These are phyloP conservation scores for Alopecurus myosuroides DNA, from an alignment of 176 grass and related monocot genomes.

Conservation along the genomic window DNA sequence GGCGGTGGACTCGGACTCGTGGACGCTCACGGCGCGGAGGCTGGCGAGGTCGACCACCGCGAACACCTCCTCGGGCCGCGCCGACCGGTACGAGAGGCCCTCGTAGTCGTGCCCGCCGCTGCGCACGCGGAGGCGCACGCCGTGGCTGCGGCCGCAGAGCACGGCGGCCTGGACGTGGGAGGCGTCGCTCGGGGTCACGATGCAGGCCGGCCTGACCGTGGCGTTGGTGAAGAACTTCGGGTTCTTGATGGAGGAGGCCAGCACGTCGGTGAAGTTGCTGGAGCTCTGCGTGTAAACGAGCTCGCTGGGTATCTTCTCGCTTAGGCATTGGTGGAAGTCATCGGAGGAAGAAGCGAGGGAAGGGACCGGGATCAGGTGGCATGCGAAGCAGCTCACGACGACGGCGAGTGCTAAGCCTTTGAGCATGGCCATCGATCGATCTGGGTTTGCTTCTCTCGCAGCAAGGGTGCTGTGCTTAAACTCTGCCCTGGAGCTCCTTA, in stretches of 20 bases:
- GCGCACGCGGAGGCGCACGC: slow-evolving; percentile 42
- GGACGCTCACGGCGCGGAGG: not conserved
- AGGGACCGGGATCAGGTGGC: not conserved
- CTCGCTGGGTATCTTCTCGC: not conserved
- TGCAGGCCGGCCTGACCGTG: not conserved
- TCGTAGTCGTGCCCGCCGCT: slow-evolving; percentile 83
- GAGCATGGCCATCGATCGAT: not conserved
- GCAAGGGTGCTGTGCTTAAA: too few relatives aligned
- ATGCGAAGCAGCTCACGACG: not conserved
- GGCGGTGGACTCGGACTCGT: not conserved
- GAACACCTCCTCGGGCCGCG: not conserved
- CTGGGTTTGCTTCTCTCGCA: too few relatives aligned
- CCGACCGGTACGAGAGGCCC: slow-evolving; percentile 58
- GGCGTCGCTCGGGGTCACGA: not conserved
- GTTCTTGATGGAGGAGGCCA: not conserved
- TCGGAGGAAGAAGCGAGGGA: not conserved
- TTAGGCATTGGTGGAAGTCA: not conserved
- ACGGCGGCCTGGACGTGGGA: not conserved
- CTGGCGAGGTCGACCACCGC: not conserved
- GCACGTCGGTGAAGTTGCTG: not conserved
- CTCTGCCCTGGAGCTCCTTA: not conserved
- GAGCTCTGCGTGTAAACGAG: not conserved
- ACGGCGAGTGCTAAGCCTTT: not conserved
- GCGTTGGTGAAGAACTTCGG: not conserved
- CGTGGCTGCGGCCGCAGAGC: not conserved